Evolutionary conservation across 176 grass and related monocot genomes (phyloP), one percentile per base, ranked within the genome.

Genomic region (Microstegium vimineum): DNA sequence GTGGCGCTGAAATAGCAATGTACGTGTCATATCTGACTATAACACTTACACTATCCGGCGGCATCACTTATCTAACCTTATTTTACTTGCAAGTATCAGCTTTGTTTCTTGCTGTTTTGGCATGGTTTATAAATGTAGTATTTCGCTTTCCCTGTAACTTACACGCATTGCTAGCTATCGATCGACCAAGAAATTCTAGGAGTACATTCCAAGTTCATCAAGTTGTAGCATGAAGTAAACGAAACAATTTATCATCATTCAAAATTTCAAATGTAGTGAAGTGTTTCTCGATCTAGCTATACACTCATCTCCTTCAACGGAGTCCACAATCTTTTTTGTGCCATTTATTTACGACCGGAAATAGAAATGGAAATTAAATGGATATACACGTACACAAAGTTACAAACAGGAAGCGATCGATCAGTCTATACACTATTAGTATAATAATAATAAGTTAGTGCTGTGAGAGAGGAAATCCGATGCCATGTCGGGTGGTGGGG

Each of bases 401-500:
- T 16, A 37, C 15, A 73, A 51, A 20, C 16, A 43, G n/a, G n/a
- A n/a, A n/a, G n/a, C n/a, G n/a, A n/a, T n/a, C n/a, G n/a, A n/a
- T n/a, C n/a, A n/a, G n/a, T n/a, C n/a, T n/a, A n/a, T n/a, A n/a
- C n/a, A n/a, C n/a, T n/a, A n/a, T n/a, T n/a, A n/a, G n/a, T n/a
- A n/a, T n/a, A n/a, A n/a, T n/a, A n/a, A n/a, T n/a, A n/a, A n/a
- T n/a, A 52, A 52, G 49, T 20, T 20, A 97, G 33, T 74, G 87
- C 27, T 73, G 33, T 0, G 90, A 90, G 15, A 94, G 88, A 1
- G 92, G 95, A 46, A 94, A 94, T 32, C 92, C 95, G 49, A 98
- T 98, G 47, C 92, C 92, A 25, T 98, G 90, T 13, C 95, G 92
- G 1, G 89, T 93, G 47, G 92, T 95, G 0, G 92, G 95, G 73